Conservation (phyloP, 768 basidiomycete genomes). For the Xerocomus brunneocitrinus region DNA sequence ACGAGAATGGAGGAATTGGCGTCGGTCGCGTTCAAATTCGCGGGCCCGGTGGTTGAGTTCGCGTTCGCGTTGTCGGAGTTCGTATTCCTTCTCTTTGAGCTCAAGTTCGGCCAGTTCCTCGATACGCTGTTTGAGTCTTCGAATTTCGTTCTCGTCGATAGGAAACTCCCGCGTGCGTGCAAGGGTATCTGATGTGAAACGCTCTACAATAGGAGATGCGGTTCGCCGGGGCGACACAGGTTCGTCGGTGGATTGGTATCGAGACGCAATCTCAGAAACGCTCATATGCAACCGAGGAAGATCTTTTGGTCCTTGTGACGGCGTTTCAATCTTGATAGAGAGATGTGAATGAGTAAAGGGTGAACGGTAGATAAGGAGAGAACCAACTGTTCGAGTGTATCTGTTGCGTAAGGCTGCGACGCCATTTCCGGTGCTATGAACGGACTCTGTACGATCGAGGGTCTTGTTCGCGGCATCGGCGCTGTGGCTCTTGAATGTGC, state of each 20-base stretch:
- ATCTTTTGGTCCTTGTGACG: slow-evolving; percentile 56
- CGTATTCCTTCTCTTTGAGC: slow-evolving; percentile 50
- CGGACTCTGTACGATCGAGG: slow-evolving; percentile 51
- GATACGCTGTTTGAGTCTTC: slow-evolving; percentile 37
- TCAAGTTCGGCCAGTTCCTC: slow-evolving; percentile 52
- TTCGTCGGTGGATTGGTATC: slow-evolving; percentile 48
- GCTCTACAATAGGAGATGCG: slow-evolving; percentile 32
- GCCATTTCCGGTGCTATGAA: slow-evolving; percentile 49
- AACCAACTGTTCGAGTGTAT: slow-evolving; percentile 53
- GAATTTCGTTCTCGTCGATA: slow-evolving; percentile 23
- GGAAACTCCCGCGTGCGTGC: slow-evolving; percentile 14
- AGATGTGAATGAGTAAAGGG: slow-evolving; percentile 2
- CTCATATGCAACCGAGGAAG: slow-evolving; percentile 60
- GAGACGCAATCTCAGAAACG: slow-evolving; percentile 58
- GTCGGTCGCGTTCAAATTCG: slow-evolving; percentile 56
- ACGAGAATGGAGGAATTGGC: slow-evolving; percentile 35
- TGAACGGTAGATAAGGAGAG: not conserved
- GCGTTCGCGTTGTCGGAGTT: slow-evolving; percentile 48
- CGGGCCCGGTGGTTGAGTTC: slow-evolving; percentile 50
- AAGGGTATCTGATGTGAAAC: slow-evolving; percentile 26
- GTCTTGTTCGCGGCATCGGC: slow-evolving; percentile 30
- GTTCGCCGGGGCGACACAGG: slow-evolving; percentile 40
- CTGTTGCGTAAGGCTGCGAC: slow-evolving; percentile 68
- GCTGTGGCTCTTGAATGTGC: slow-evolving; percentile 24
- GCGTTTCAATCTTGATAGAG: slow-evolving; percentile 41